Base-by-base conservation (phyloP, 208 protist genomes). In the Leishmania amazonensis region DNA sequence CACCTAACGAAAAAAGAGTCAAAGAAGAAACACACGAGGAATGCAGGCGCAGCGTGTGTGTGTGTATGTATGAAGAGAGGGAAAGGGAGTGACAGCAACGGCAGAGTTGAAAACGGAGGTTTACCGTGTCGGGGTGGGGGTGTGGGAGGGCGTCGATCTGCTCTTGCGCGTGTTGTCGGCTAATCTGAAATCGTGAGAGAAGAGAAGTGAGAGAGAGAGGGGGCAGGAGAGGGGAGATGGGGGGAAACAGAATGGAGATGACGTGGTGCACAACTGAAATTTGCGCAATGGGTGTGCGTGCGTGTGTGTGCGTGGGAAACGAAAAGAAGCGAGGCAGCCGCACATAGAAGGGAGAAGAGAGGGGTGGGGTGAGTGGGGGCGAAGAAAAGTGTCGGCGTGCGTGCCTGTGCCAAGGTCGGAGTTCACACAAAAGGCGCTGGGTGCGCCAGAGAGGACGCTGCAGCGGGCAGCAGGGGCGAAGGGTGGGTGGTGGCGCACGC, bases 61-160 rank as follows among this genome's bases (percentile, higher is more conserved):
- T 17, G 24, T 13, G 49, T 31, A 24, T 35, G 60, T 68, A 28
- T 68, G 62, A 31, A 38, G 17, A 13, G n/a, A 65, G 60, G 60
- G 60, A 24, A 35, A 35, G 60, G 28, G 42, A 73, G 28, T 28
- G 7, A 49, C 67, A 85, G 42, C 35, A 78, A 53, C 28, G 47
- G 60, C n/a, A 53, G n/a, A 28, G 51, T 24, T 8, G 28, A 65
- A 77, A 38, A 13, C 54, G 42, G 68, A 85, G 76, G n/a, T 75
- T 45, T 64, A 79, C 57, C 7, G 7, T 31, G 57, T 11, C 6
- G 31, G 31, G 31, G 57, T 62, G 57, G 28, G 8, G 9, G 24
- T 13, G 28, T 21, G 57, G 6, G 57, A 62, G 57, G 28, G 71
- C 1, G 5, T 31, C 28, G 57, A 31, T 5, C 24, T 62, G 57